These are phyloP conservation scores for Podospora bellae-mahoneyi DNA, from an alignment of 495 filamentous ascomycete species.

Conservation along the genomic window DNA sequence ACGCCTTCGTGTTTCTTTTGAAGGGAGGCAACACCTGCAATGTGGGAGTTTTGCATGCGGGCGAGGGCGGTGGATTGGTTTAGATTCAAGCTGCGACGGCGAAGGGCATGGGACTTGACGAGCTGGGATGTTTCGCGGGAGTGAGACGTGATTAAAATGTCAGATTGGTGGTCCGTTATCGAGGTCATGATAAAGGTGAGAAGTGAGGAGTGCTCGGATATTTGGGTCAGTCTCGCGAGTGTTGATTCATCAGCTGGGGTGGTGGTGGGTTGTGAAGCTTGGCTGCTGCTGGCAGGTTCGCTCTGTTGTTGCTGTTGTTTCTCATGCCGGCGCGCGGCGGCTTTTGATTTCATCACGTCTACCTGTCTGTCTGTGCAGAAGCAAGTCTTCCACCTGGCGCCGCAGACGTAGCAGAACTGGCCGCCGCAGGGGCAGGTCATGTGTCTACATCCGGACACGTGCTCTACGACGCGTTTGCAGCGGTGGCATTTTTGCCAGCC, in stretches of 20 bases:
- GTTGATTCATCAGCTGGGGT: too few relatives aligned
- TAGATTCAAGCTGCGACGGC: background rate
- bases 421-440: constrained; percentile 52
- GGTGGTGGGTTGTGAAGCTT: background rate
- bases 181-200: background rate
- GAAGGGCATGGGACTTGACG: background rate
- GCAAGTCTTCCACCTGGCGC: constrained; percentile 40
- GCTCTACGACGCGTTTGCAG: constrained; percentile 45
- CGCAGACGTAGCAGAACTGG: constrained; percentile 54
- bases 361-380: background rate
- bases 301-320: background rate
- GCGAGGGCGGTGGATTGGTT: background rate
- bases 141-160: background rate
- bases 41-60: background rate
- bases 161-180: background rate
- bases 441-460: constrained; percentile 48
- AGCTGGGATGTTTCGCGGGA: background rate
- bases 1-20: background rate
- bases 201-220: background rate
- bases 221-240: background rate
- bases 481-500: constrained; percentile 44
- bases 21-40: background rate
- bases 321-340: too few relatives aligned
- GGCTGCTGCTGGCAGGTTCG: background rate
- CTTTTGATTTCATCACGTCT: background rate